phyloP scores from a whole-genome alignment of 2,329 filamentous ascomycete species.

The Alternaria postmessia region DNA sequence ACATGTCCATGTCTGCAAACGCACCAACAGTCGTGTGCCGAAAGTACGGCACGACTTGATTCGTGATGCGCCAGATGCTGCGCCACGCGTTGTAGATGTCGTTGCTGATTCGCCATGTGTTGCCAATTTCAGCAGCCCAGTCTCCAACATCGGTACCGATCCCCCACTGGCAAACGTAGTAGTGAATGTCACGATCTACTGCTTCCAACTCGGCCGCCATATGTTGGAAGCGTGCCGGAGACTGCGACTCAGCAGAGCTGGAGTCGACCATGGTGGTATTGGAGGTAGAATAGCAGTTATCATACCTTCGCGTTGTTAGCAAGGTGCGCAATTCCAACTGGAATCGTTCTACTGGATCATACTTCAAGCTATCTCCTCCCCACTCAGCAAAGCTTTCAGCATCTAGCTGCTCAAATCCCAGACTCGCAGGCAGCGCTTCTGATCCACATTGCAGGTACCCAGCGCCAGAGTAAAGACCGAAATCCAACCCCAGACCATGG shows the following conservation, averaged over 20 bases:
- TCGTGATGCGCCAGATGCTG: constrained; percentile 46
- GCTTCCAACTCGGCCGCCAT: constrained; percentile 39
- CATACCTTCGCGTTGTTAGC: constrained; percentile 42
- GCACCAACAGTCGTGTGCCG: constrained; percentile 37
- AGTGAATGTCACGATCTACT: constrained; percentile 46
- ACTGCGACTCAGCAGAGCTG: constrained; percentile 36
- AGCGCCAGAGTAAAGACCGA: constrained; percentile 62
- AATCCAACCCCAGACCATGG: constrained; percentile 59
- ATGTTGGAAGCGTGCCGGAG: constrained; percentile 39
- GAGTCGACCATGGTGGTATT: constrained; percentile 49
- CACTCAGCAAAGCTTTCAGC: constrained; percentile 62
- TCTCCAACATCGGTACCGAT: constrained; percentile 46
- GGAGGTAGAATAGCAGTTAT: constrained; percentile 43
- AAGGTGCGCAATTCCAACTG: constrained; percentile 46
- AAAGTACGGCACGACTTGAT: constrained; percentile 44
- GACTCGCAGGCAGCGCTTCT: constrained; percentile 55
- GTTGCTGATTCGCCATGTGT: constrained; percentile 49
- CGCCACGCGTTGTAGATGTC: constrained; percentile 48
- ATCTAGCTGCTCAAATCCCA: constrained; percentile 65
- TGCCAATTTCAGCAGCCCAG: constrained; percentile 47
- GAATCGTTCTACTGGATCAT: constrained; percentile 9
- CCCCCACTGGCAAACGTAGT: constrained; percentile 52
- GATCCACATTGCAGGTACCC: constrained; percentile 51
- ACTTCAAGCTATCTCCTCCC: constrained; percentile 59
- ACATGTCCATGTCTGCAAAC: constrained; percentile 55